phyloP scores from a whole-genome alignment of 1,284 basidiomycete species.

The Papiliotrema flavescens region DNA sequence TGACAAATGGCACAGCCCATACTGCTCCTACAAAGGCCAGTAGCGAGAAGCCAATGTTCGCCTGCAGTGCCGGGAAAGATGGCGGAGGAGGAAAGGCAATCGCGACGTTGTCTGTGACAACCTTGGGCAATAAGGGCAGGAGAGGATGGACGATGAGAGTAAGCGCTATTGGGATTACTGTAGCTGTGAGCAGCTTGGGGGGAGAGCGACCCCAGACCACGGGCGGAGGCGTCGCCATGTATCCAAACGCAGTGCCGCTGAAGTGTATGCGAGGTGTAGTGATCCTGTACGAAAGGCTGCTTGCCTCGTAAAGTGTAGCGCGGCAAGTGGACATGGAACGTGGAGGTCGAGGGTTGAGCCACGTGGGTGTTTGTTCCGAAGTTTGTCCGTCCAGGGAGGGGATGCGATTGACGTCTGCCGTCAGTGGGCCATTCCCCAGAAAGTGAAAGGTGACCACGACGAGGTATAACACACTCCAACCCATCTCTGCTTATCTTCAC shows the following conservation, averaged over 20 bases:
- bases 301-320: not conserved
- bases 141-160: constrained; percentile 39
- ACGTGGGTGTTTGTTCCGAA: too few relatives aligned
- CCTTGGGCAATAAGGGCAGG: constrained; percentile 28
- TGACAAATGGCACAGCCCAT: constrained; percentile 69
- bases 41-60: constrained; percentile 73
- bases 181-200: constrained; percentile 31
- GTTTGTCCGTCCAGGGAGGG: too few relatives aligned
- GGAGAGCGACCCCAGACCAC: constrained; percentile 23
- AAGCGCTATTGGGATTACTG: constrained; percentile 37
- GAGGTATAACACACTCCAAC: too few relatives aligned
- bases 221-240: not conserved
- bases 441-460: not conserved
- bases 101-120: constrained; percentile 20
- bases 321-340: not conserved
- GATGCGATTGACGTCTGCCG: too few relatives aligned
- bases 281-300: too few relatives aligned
- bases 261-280: too few relatives aligned
- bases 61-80: constrained; percentile 49
- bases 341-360: not conserved
- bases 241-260: too few relatives aligned
- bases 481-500: not conserved
- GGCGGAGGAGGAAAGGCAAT: constrained; percentile 24
- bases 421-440: not conserved
- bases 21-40: constrained; percentile 70